These are phyloP conservation scores for Rhizophora mangle DNA, from an alignment of 345 rosid species.

Conservation along the genomic window DNA sequence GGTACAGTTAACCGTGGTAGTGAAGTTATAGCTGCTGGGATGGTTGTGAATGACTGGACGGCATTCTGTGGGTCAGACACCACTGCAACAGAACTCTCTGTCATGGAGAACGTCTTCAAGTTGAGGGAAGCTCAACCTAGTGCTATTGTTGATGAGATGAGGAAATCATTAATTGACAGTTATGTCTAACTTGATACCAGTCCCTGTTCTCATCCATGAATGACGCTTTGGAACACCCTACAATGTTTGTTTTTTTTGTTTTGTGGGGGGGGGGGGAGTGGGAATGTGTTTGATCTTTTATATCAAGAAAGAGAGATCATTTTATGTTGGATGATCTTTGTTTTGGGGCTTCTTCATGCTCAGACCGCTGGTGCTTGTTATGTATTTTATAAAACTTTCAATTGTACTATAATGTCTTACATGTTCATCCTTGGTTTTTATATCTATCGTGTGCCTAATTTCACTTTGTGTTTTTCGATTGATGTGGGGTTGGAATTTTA, in stretches of 20 bases:
- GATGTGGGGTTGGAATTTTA: no score
- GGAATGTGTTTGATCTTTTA: no score
- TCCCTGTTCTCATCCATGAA: neutral
- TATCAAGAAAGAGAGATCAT: no score
- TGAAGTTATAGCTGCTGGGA: constrained; percentile 60
- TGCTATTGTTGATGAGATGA: constrained; percentile 82
- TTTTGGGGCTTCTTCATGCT: no score
- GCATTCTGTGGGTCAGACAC: constrained; percentile 93
- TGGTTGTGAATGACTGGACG: constrained; percentile 88
- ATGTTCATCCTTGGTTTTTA: no score
- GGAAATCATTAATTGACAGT: constrained; percentile 81
- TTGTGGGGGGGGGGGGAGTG: no score
- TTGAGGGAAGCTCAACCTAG: constrained; percentile 87
- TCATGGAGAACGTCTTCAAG: constrained; percentile 84
- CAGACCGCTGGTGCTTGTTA: no score
- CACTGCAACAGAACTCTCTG: constrained; percentile 86
- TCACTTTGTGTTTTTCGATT: no score
- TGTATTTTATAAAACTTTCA: no score
- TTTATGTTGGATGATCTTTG: no score
- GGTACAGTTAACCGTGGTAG: constrained; percentile 26
- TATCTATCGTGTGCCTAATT: no score
- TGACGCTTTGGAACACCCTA: neutral
- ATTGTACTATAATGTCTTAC: no score
- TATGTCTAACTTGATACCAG: constrained; percentile 40
- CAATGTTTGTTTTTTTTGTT: neutral